phyloP scores from a whole-genome alignment of 768 basidiomycete genomes.

The Tylopilus cervinicoccineus region DNA sequence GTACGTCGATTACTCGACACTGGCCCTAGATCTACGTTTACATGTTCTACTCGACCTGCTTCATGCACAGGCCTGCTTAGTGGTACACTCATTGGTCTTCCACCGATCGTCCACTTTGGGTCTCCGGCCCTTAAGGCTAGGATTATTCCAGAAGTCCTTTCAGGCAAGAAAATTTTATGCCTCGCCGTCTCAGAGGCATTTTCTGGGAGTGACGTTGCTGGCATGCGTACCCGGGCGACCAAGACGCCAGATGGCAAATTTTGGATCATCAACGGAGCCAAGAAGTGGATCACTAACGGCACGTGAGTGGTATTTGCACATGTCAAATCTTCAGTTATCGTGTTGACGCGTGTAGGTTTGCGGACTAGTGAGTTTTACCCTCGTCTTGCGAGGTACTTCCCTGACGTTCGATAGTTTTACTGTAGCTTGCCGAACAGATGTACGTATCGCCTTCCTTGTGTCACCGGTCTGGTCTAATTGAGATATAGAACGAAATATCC shows the following conservation, averaged over 20 bases:
- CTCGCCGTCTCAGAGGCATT: neutral
- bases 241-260: neutral
- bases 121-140: conserved; percentile 42
- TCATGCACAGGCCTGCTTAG: conserved; percentile 46
- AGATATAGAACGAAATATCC: neutral
- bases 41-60: neutral
- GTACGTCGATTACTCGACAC: conserved; percentile 28
- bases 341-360: neutral
- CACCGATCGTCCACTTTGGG: conserved; percentile 83
- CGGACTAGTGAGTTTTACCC: neutral
- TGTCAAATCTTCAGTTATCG: neutral
- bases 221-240: neutral
- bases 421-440: neutral
- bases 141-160: neutral
- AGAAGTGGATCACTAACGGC: conserved; percentile 3
- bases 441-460: neutral
- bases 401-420: neutral
- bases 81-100: conserved; percentile 33
- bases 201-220: neutral
- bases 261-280: neutral
- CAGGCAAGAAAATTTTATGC: neutral
- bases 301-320: neutral
- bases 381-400: neutral
- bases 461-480: neutral
- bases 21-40: neutral